phyloP scores from a whole-genome alignment of 2,329 filamentous ascomycete species.

The Fusarium floridanum region DNA sequence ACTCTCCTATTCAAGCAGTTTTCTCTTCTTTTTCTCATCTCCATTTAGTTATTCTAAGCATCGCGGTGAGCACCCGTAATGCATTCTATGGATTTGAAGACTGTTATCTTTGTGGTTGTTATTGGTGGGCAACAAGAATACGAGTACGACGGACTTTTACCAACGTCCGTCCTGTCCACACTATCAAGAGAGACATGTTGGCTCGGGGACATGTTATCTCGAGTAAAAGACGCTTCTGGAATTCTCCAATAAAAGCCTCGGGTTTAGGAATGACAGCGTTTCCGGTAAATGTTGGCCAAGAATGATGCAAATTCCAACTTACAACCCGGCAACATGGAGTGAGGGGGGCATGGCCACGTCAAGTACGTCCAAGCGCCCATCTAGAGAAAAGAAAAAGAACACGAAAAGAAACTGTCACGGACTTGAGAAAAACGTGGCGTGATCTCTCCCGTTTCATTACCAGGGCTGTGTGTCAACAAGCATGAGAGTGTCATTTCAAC shows the following conservation, averaged over 20 bases:
- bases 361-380: not conserved
- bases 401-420: not conserved
- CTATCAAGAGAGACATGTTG: not conserved
- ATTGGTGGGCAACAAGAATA: not conserved
- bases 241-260: not conserved
- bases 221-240: not conserved
- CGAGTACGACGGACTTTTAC: not conserved
- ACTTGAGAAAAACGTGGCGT: not conserved
- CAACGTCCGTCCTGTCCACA: not conserved
- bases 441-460: not conserved
- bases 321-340: not conserved
- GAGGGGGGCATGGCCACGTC: not conserved
- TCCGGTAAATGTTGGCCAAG: not conserved
- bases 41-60: rapidly evolving
- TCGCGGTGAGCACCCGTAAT: rapidly evolving
- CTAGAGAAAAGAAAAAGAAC: not conserved
- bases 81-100: not conserved
- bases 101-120: not conserved
- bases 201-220: not conserved
- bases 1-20: not conserved
- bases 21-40: not conserved
- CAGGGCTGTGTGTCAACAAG: not conserved
- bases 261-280: not conserved
- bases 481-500: not conserved
- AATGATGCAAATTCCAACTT: not conserved